phyloP scores from a whole-genome alignment of 805 yeast genomes.

The Zygotorulaspora danielsina region DNA sequence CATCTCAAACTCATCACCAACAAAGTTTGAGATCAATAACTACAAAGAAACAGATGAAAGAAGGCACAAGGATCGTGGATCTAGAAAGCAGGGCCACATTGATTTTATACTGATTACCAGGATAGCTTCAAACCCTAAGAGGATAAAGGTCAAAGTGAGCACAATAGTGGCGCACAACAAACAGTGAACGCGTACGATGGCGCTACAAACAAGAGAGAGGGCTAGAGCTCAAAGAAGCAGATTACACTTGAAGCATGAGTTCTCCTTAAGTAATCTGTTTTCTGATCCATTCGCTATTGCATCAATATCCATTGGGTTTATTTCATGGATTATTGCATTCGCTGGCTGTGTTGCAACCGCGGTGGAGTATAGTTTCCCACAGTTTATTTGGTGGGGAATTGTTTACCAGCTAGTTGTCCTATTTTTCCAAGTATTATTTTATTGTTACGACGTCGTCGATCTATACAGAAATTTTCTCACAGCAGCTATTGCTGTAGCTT shows the following conservation, averaged over 20 bases:
- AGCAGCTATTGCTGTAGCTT: conserved; percentile 54
- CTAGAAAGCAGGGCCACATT: too few relatives aligned
- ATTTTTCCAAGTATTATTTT: conserved; percentile 47
- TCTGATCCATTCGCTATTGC: conserved; percentile 88
- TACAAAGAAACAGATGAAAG: too few relatives aligned
- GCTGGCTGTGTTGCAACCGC: conserved; percentile 74
- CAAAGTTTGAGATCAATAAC: not conserved
- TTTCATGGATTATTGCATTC: conserved; percentile 85
- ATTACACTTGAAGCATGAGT: conserved; percentile 30
- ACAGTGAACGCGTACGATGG: conserved; percentile 10
- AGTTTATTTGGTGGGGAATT: conserved; percentile 95
- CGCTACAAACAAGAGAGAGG: conserved; percentile 22
- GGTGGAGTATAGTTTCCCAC: conserved; percentile 51
- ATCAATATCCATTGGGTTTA: conserved; percentile 64
- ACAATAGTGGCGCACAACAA: too few relatives aligned
- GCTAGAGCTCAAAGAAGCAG: conserved; percentile 26
- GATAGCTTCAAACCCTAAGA: too few relatives aligned
- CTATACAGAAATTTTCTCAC: conserved; percentile 53
- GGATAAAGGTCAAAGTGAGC: too few relatives aligned
- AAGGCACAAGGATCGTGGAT: too few relatives aligned
- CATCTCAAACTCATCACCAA: conserved; percentile 1
- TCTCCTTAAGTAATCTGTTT: conserved; percentile 47
- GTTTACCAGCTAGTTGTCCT: conserved; percentile 69
- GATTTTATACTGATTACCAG: too few relatives aligned
- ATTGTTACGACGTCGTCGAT: conserved; percentile 60